Base-by-base conservation (phyloP, 352 stramenopile species). In the Pelagophyceae sp. region DNA sequence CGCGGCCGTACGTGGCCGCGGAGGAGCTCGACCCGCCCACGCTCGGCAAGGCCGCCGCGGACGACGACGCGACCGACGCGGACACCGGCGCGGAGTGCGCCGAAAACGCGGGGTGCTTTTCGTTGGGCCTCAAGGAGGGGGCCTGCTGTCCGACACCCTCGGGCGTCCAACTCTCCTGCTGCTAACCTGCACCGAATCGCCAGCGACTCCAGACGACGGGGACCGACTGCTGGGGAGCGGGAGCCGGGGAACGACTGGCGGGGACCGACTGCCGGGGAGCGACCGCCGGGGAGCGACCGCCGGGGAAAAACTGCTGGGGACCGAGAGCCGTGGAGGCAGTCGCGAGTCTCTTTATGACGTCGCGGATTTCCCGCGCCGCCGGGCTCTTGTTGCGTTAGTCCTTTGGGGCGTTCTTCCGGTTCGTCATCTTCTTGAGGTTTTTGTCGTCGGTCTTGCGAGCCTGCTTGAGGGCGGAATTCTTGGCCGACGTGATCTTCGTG, bases 121-220 rank as follows among this genome's bases (percentile, higher is more conserved):
- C 11, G 35, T 37, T 74, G 15, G 64, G 64, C 32, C 35, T 72
- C 31, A 3, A 50, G 3, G 17, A 51, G 2, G 67, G 67, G 1
- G 23, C 17, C 38, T 74, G 67, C 67, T 74, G 67, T 37, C 67
- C 67, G 5, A 74, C 67, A 37, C 2, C 35, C 67, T 33, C 19
- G 11, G 67, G 67, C 27, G 38, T 37, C 67, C 11, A 11, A 27
- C 67, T 74, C 38, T 51, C 17, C 1, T 74, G 67, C n/a, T 74
- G 67, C 67, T 54, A 23, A 54, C n/a, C n/a, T n/a, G n/a, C n/a
- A n/a, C n/a, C n/a, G n/a, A n/a, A n/a, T n/a, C n/a, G n/a, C n/a
- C n/a, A n/a, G n/a, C n/a, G n/a, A n/a, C n/a, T n/a, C n/a, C n/a
- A n/a, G n/a, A n/a, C n/a, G n/a, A n/a, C n/a, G n/a, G n/a, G n/a